Evolutionary conservation across 2,329 filamentous ascomycete species (phyloP).

Genomic region (Ophiostoma sp.): DNA sequence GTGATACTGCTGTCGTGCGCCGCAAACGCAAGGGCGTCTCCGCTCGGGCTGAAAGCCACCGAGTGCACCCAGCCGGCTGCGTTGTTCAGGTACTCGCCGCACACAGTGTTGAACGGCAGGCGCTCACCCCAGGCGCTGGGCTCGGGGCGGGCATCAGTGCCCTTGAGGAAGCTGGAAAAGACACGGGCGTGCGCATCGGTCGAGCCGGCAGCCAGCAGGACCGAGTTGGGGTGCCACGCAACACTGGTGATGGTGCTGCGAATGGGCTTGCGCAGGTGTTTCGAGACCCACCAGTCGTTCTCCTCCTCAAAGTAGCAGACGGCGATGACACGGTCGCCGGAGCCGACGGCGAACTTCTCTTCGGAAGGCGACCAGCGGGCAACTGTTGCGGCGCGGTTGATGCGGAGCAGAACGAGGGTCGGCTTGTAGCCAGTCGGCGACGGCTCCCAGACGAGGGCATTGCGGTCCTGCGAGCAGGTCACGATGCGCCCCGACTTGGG

Average conservation of each 20-base stretch:
- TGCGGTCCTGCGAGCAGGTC: slow-evolving; percentile 95
- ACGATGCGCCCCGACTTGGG: slow-evolving; percentile 88
- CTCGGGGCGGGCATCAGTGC: slow-evolving; percentile 78
- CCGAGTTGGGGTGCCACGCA: slow-evolving; percentile 95
- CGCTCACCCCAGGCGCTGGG: slow-evolving; percentile 90
- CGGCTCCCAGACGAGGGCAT: slow-evolving; percentile 96
- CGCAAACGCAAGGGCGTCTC: slow-evolving; percentile 87
- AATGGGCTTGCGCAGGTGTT: slow-evolving; percentile 98
- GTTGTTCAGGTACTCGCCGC: slow-evolving; percentile 92
- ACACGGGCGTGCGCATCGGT: slow-evolving; percentile 95
- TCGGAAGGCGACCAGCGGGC: slow-evolving; percentile 96
- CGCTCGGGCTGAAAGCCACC: slow-evolving; percentile 86
- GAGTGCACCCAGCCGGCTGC: slow-evolving; percentile 96
- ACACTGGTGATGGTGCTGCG: slow-evolving; percentile 93
- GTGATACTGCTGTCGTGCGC: slow-evolving; percentile 96
- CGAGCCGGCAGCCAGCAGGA: slow-evolving; percentile 89
- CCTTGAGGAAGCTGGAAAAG: slow-evolving; percentile 94
- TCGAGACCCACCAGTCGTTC: slow-evolving; percentile 99
- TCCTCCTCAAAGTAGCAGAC: slow-evolving; percentile 99
- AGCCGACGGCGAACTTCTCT: slow-evolving; percentile 95
- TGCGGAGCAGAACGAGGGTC: slow-evolving; percentile 90
- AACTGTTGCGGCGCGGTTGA: slow-evolving; percentile 93
- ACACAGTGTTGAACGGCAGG: slow-evolving; percentile 96
- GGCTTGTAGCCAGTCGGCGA: slow-evolving; percentile 92
- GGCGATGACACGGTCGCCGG: slow-evolving; percentile 89